Conservation (phyloP, 2,329 filamentous ascomycete species). For the Metarhizium rileyi region DNA sequence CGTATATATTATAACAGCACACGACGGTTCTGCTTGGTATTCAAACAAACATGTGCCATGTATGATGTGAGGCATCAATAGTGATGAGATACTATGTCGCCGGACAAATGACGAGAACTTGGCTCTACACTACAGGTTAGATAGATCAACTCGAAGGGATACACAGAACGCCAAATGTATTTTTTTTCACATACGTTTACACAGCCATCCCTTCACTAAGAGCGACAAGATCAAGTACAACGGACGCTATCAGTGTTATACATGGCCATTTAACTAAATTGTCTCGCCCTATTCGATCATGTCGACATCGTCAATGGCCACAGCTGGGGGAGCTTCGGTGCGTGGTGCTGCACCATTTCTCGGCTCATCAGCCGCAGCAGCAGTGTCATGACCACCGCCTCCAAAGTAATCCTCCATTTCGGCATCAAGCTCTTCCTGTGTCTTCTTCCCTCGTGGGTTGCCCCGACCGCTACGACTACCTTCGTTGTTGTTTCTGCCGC, state of each 20-base stretch:
- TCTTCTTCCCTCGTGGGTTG: constrained; percentile 63
- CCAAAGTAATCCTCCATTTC: constrained; percentile 95
- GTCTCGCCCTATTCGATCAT: constrained; percentile 54
- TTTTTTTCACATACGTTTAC: not conserved
- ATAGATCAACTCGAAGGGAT: too few species aligned
- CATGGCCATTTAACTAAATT: not conserved
- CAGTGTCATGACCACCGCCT: constrained; percentile 26
- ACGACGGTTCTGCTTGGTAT: not conserved
- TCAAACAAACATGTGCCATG: too few species aligned
- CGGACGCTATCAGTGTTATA: not conserved
- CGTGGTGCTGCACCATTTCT: constrained; percentile 16
- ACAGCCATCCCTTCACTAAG: not conserved
- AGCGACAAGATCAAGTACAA: not conserved
- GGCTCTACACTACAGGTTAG: too few species aligned
- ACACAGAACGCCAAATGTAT: too few species aligned
- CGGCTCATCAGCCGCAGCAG: constrained; percentile 28
- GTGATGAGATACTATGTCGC: not conserved
- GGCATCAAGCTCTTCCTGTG: constrained; percentile 84
- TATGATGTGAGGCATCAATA: not conserved
- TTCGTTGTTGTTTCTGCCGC: constrained; percentile 18
- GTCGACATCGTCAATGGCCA: constrained; percentile 49
- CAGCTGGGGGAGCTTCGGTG: constrained; percentile 14
- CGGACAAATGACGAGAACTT: too few species aligned
- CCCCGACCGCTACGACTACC: constrained; percentile 26
- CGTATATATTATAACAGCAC: not conserved